Evolutionary conservation across 1,284 basidiomycete species (phyloP), one percentile per base, ranked within the genome.

Genomic region (Cerrena zonata): DNA sequence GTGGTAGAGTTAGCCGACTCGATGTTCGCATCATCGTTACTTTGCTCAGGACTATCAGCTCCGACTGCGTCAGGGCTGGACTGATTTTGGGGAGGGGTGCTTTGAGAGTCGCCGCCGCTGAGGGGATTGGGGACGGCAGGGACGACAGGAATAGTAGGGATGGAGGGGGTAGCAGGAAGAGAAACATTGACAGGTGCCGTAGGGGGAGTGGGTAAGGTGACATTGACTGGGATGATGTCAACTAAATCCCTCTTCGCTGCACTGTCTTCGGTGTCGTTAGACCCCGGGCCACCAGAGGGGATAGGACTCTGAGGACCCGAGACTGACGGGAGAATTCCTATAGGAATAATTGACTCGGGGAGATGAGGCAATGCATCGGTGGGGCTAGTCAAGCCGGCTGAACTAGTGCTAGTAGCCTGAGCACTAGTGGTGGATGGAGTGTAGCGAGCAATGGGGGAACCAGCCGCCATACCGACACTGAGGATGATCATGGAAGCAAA

Each of bases 381-480:
- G 30, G 30, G 30, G 7, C 7, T 15, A 15, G 30, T 34, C 30
- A 34, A 34, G 7, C 7, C 30, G 19, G 23, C 12, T 4, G 42
- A 25, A 41, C n/a, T 19, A 41, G 39, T 41, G 39, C 39, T 41
- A 21, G 42, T 44, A 10, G 42, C 26, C n/a, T 15, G 7, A n/a
- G n/a, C n/a, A n/a, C n/a, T n/a, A n/a, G n/a, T n/a, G n/a, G n/a
- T n/a, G 44, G 44, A 25, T 18, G 44, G 44, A 7, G 34, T 22
- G 23, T n/a, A 10, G 24, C 19, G 15, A 22, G 26, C 30, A 15
- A 48, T 25, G 11, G 47, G 47, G 23, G 47, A 38, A 22, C 47
- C 47, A 48, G 47, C 26, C 38, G 38, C 47, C 47, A 48, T 4
- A 48, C 36, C 26, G 38, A 48, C 36, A 24, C 41, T 42, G 37